These are phyloP conservation scores for Orbilia blumenaviensis DNA, from an alignment of 2,329 filamentous ascomycete species.

Conservation along the genomic window DNA sequence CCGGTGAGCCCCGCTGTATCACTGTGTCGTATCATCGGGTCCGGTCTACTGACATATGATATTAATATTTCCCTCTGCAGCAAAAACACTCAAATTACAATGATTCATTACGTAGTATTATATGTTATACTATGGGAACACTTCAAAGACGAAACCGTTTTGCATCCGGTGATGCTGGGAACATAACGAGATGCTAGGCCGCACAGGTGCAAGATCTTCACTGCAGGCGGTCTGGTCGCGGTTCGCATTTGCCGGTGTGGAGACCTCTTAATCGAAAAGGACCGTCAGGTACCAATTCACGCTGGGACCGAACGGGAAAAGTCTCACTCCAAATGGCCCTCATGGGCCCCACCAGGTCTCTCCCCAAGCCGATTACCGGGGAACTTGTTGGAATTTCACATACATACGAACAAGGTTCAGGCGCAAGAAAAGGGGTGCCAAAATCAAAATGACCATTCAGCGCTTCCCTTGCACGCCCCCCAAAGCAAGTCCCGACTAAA, in stretches of 20 bases:
- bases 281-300: constrained; percentile 22
- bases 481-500: background rate
- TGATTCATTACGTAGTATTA: constrained; percentile 14
- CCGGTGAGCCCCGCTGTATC: too few relatives aligned
- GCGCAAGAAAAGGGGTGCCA: constrained; percentile 19
- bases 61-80: background rate
- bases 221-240: constrained; percentile 14
- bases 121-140: background rate
- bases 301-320: constrained; percentile 6
- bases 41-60: constrained; percentile 36
- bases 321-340: background rate
- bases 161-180: constrained; percentile 34
- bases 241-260: constrained; percentile 36
- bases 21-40: constrained; percentile 33
- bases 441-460: background rate
- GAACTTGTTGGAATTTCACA: background rate
- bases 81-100: background rate
- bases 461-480: constrained; percentile 1
- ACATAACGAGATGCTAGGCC: constrained; percentile 21
- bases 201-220: constrained; percentile 24
- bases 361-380: background rate
- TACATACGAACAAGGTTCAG: background rate
- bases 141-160: background rate
- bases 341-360: too few relatives aligned
- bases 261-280: constrained; percentile 10